These are phyloP conservation scores for Biscogniauxia marginata DNA, from an alignment of 2,329 filamentous ascomycete genomes.

Conservation along the genomic window DNA sequence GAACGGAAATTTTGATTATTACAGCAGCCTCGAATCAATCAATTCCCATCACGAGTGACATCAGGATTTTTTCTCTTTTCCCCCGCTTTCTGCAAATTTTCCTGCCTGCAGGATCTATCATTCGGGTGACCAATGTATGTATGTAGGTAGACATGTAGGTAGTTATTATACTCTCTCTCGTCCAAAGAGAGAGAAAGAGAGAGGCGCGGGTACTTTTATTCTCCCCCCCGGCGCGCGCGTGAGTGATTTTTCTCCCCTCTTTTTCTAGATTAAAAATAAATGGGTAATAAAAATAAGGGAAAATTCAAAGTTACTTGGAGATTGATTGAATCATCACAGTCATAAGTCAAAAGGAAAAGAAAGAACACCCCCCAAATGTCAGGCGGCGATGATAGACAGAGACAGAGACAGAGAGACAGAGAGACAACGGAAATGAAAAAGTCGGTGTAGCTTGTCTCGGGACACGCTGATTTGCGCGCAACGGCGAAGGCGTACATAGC, in stretches of 20 bases:
- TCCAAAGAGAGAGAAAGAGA: neutral
- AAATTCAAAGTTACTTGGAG: no score
- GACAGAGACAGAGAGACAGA: neutral
- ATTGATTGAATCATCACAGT: no score
- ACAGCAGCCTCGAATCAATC: neutral
- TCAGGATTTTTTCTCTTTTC: neutral
- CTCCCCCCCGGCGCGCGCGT: no score
- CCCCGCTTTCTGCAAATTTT: neutral
- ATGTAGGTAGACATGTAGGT: neutral
- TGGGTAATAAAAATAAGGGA: no score
- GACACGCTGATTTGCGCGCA: neutral
- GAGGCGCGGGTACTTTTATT: no score
- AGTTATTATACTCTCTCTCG: neutral
- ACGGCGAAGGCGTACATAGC: neutral
- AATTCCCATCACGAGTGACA: neutral
- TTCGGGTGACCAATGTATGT: neutral
- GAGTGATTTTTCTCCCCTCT: no score
- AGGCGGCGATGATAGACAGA: neutral
- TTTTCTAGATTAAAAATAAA: no score
- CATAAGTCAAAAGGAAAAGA: no score
- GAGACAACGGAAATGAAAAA: neutral
- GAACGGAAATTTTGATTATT: no score
- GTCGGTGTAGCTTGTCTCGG: neutral
- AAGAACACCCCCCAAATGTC: no score
- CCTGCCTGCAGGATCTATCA: neutral